Conservation (phyloP, 495 filamentous ascomycete species). For the Penicillium arizonense region DNA sequence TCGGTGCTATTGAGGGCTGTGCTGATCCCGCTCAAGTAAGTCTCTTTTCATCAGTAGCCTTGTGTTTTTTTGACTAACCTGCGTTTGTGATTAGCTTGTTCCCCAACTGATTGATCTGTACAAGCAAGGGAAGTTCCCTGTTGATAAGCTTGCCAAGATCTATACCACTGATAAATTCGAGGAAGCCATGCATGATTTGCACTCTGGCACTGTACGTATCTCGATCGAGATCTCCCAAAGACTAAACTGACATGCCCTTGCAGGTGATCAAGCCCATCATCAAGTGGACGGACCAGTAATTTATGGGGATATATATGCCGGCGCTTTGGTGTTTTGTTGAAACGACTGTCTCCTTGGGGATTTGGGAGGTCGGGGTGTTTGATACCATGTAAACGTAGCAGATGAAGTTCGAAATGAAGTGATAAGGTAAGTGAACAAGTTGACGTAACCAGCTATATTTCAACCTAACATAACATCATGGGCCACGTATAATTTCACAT, state of each 20-base stretch:
- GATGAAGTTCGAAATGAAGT: too few species aligned
- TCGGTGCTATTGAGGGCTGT: slow-evolving; percentile 30
- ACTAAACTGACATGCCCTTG: neutral
- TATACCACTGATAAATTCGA: slow-evolving; percentile 29
- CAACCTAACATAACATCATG: too few species aligned
- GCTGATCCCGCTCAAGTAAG: slow-evolving; percentile 26
- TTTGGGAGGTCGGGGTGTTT: too few species aligned
- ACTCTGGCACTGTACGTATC: slow-evolving; percentile 22
- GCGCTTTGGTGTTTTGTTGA: neutral
- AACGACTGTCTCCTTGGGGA: too few species aligned
- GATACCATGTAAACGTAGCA: too few species aligned
- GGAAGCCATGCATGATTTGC: slow-evolving; percentile 33
- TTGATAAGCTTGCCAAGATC: slow-evolving; percentile 33
- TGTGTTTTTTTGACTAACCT: neutral
- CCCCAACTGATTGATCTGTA: slow-evolving; percentile 39
- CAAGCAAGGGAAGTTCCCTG: slow-evolving; percentile 39
- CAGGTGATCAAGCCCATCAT: slow-evolving; percentile 21
- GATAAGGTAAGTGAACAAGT: too few species aligned
- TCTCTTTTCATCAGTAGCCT: neutral
- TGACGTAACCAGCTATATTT: too few species aligned
- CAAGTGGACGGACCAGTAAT: slow-evolving; percentile 13
- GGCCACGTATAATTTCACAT: neutral
- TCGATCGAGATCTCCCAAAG: too few species aligned
- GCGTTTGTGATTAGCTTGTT: slow-evolving; percentile 12
- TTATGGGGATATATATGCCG: neutral